Evolutionary conservation across 352 stramenopile genomes (phyloP).

Genomic region (Phytophthora idaei): DNA sequence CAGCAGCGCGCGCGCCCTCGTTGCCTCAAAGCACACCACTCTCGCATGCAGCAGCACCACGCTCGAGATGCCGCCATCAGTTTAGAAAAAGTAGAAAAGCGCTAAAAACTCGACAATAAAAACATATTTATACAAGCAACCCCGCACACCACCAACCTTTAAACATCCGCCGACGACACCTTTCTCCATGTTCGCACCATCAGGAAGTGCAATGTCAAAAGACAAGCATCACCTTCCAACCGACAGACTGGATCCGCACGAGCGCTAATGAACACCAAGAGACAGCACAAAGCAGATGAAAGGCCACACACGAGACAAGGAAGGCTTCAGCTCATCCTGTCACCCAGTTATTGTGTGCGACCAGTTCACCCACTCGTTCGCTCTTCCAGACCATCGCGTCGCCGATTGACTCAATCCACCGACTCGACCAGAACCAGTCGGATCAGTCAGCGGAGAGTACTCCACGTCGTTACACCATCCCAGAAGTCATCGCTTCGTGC

Average conservation of each 20-base stretch:
- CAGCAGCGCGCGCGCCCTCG: constrained; percentile 15
- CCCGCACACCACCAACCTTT: constrained; percentile 20
- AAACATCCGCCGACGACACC: background rate
- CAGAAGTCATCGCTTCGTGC: constrained; percentile 6
- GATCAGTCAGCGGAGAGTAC: background rate
- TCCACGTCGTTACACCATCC: background rate
- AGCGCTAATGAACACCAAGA: constrained; percentile 10
- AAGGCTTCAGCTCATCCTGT: constrained; percentile 24
- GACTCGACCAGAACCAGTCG: constrained; percentile 1
- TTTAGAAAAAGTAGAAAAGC: constrained; percentile 78
- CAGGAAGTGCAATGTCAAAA: background rate
- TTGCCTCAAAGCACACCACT: constrained; percentile 24
- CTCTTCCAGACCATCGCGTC: constrained; percentile 2
- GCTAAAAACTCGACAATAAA: constrained; percentile 57
- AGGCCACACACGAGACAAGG: constrained; percentile 5
- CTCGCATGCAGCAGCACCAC: constrained; percentile 6
- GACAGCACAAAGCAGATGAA: constrained; percentile 7
- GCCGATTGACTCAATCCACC: constrained; percentile 7
- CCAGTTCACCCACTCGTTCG: constrained; percentile 9
- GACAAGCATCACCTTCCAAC: constrained; percentile 1
- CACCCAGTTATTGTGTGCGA: background rate
- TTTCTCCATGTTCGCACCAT: background rate
- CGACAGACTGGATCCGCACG: constrained; percentile 9
- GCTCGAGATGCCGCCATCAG: constrained; percentile 33
- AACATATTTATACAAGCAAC: constrained; percentile 58